Base-by-base conservation (phyloP, 164 flowering plant genomes). In the Liriodendron chinense region DNA sequence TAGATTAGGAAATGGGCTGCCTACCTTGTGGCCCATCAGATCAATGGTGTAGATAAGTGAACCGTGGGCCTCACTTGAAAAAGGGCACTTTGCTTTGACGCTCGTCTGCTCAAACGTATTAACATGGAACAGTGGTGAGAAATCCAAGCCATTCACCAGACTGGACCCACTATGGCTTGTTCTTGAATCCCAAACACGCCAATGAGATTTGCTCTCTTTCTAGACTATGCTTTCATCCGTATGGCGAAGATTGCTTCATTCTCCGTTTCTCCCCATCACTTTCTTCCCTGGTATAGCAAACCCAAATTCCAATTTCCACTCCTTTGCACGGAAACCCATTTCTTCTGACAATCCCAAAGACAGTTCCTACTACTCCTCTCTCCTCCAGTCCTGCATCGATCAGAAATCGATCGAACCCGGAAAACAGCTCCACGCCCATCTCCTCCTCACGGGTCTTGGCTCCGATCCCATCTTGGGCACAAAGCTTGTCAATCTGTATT, bases 351-450 rank as follows among this genome's bases (percentile, higher is more conserved):
- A 47, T 4, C 13, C 26, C 9, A 8, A 47, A 24, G 13, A 10
- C 14, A 26, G 14, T 14, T 28, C 47, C 68, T 47, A 63, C 72
- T 68, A 67, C 77, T 56, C 53, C n/a, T 77, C 76, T 72, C 67
- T 77, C 28, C 76, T 77, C 70, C 79, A 72, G 59, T 25, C 67
- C n/a, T 77, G 75, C 67, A 47, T 72, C 3, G 12, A 22, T 22
- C 56, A 10, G 2, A 77, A 61, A 24, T 64, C 75, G 2, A 22
- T 77, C 20, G 65, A 72, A 8, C 79, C 75, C 20, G 79, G 75
- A 56, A 77, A 77, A 77, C 75, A 72, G 67, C 14, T 77, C 68
- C 79, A 72, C 22, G 75, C 71, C n/a, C 71, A 59, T 20, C 68
- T 77, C 6, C 56, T 77, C 8, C 71, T 21, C 22, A 16, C 1